phyloP scores from a whole-genome alignment of 805 yeast species.

The Saccharomyces cerevisiae region DNA sequence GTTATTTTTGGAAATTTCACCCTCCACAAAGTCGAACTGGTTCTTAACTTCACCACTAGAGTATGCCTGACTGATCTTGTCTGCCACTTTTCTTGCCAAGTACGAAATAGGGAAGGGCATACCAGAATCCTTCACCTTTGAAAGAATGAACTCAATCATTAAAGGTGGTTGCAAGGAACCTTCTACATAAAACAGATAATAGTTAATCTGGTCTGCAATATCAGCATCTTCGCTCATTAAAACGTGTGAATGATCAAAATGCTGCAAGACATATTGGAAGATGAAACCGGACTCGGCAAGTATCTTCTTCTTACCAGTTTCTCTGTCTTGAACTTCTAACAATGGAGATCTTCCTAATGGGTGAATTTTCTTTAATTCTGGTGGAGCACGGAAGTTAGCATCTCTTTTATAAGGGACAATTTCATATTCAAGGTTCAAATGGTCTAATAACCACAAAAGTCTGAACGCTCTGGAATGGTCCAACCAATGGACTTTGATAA shows the following conservation, averaged over 20 bases:
- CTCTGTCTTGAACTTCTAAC: slow-evolving; percentile 37
- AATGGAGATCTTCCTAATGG: slow-evolving; percentile 61
- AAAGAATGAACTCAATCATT: slow-evolving; percentile 31
- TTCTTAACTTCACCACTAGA: slow-evolving; percentile 39
- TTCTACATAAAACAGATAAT: slow-evolving; percentile 51
- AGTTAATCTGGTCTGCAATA: slow-evolving; percentile 40
- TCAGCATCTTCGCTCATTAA: slow-evolving; percentile 34
- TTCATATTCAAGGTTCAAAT: slow-evolving; percentile 47
- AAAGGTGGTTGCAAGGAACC: slow-evolving; percentile 49
- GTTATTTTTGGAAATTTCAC: slow-evolving; percentile 29
- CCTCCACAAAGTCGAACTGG: slow-evolving; percentile 37
- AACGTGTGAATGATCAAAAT: slow-evolving; percentile 39
- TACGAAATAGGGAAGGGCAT: slow-evolving; percentile 44
- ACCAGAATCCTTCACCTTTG: slow-evolving; percentile 32
- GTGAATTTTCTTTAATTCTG: slow-evolving; percentile 43
- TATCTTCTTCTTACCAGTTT: slow-evolving; percentile 22
- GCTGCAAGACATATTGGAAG: slow-evolving; percentile 40
- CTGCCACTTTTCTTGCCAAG: slow-evolving; percentile 36
- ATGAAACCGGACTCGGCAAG: slow-evolving; percentile 59
- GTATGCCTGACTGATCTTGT: slow-evolving; percentile 41
- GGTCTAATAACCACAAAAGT: slow-evolving; percentile 57
- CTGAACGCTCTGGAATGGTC: slow-evolving; percentile 50
- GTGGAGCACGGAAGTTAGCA: slow-evolving; percentile 40
- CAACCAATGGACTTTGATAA: slow-evolving; percentile 19
- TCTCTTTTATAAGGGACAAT: slow-evolving; percentile 46